Conservation (phyloP, 2,329 filamentous ascomycete species). For the Colletotrichum truncatum region DNA sequence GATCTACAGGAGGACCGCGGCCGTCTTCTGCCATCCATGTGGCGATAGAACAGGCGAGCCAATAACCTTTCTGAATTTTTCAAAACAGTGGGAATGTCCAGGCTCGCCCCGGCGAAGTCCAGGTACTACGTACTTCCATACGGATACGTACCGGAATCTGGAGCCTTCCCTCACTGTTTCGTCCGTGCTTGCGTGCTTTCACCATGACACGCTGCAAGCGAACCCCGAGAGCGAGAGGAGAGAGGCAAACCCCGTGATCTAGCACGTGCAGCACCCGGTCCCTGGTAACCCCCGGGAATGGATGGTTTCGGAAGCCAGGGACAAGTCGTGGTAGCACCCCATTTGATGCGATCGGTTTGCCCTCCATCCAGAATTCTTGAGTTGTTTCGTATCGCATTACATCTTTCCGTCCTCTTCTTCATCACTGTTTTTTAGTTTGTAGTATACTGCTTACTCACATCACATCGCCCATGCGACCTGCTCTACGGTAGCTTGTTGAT, state of each 20-base stretch:
- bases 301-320: conserved; percentile 31
- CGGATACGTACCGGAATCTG: neutral
- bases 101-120: conserved; percentile 14
- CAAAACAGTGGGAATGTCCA: neutral
- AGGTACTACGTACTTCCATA: neutral
- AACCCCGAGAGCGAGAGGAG: conserved; percentile 1
- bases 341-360: conserved; percentile 31
- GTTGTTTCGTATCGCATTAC: conserved; percentile 27
- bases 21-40: conserved; percentile 18
- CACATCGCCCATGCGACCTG: conserved; percentile 10
- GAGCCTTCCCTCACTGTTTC: neutral
- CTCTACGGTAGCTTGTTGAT: neutral
- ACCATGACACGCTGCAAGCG: neutral
- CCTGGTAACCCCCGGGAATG: conserved; percentile 15
- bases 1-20: conserved; percentile 27
- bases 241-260: conserved; percentile 23
- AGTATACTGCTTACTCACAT: conserved; percentile 5
- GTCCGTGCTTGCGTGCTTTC: neutral
- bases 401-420: conserved; percentile 19
- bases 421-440: conserved; percentile 20
- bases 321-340: conserved; percentile 28
- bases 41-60: conserved; percentile 7
- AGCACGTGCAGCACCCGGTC: conserved; percentile 18
- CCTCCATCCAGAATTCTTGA: conserved; percentile 27
- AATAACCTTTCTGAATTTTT: neutral